These are phyloP conservation scores for Colletotrichum tropicale DNA, from an alignment of 2,329 filamentous ascomycete species.

Conservation along the genomic window DNA sequence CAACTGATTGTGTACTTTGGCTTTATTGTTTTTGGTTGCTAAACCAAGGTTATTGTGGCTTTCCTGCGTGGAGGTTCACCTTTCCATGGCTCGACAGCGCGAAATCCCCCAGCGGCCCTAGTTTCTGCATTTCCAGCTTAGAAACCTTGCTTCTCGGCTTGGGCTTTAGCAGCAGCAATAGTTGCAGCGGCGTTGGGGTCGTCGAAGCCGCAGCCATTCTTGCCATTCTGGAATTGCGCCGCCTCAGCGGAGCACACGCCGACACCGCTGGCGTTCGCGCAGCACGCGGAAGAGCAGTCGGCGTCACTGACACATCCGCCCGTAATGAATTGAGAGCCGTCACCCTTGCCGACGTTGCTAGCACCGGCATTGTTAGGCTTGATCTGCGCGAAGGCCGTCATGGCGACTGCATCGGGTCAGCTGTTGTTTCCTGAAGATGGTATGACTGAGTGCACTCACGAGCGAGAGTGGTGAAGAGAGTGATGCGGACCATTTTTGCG, in stretches of 20 bases:
- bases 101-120: neutral
- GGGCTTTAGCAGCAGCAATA: constrained; percentile 17
- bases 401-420: constrained; percentile 16
- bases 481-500: constrained; percentile 27
- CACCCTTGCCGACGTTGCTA: constrained; percentile 15
- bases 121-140: constrained; percentile 12
- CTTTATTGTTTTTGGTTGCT: neutral
- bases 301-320: constrained; percentile 30
- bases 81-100: neutral
- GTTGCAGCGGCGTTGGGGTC: constrained; percentile 21
- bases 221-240: constrained; percentile 31
- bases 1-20: neutral
- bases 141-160: constrained; percentile 17
- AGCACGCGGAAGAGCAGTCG: constrained; percentile 32
- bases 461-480: constrained; percentile 25
- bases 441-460: constrained; percentile 23
- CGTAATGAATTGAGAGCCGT: constrained; percentile 32
- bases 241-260: constrained; percentile 33
- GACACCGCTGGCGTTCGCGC: constrained; percentile 26
- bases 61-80: neutral
- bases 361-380: constrained; percentile 26
- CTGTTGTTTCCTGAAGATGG: neutral
- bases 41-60: neutral
- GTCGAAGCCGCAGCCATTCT: constrained; percentile 35
- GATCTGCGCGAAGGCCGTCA: constrained; percentile 22